These are phyloP conservation scores for Chaetomidium leptoderma DNA, from an alignment of 495 filamentous ascomycete genomes.

Conservation along the genomic window DNA sequence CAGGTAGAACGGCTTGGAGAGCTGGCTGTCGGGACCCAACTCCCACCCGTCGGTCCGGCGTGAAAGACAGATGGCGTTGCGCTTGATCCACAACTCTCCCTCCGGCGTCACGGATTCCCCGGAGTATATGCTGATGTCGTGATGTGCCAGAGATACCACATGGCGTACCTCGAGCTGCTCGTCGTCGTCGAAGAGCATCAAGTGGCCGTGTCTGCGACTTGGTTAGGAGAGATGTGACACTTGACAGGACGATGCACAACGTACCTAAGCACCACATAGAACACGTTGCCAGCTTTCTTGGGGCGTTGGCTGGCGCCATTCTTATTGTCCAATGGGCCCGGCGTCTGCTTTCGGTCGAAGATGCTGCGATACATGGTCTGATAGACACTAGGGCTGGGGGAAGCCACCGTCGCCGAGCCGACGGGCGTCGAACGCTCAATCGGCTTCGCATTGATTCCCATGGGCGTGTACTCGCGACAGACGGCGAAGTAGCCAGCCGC, in stretches of 20 bases:
- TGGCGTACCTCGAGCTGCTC: constrained; percentile 88
- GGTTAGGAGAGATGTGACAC: constrained; percentile 17
- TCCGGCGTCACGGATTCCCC: constrained; percentile 79
- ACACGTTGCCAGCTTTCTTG: constrained; percentile 81
- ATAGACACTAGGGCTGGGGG: constrained; percentile 87
- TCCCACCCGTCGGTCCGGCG: constrained; percentile 62
- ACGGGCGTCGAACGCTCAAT: constrained; percentile 82
- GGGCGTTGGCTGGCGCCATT: constrained; percentile 52
- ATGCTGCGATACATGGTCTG: constrained; percentile 96
- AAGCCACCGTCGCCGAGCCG: constrained; percentile 58
- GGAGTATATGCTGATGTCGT: constrained; percentile 79
- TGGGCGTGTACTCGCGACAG: constrained; percentile 84
- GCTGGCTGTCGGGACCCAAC: constrained; percentile 44
- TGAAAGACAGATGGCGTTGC: constrained; percentile 85
- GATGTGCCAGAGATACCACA: constrained; percentile 86
- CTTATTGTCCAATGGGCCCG: constrained; percentile 48
- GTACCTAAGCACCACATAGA: constrained; percentile 85
- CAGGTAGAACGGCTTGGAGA: constrained; percentile 79
- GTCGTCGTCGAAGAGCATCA: constrained; percentile 94
- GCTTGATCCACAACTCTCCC: constrained; percentile 90
- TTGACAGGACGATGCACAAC: neutral
- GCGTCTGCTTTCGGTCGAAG: constrained; percentile 73
- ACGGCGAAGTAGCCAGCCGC: constrained; percentile 93
- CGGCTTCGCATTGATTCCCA: constrained; percentile 86
- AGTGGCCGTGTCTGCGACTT: constrained; percentile 71